Evolutionary conservation across 2,329 filamentous ascomycete species (phyloP).

Genomic region (Penicillium sp.): DNA sequence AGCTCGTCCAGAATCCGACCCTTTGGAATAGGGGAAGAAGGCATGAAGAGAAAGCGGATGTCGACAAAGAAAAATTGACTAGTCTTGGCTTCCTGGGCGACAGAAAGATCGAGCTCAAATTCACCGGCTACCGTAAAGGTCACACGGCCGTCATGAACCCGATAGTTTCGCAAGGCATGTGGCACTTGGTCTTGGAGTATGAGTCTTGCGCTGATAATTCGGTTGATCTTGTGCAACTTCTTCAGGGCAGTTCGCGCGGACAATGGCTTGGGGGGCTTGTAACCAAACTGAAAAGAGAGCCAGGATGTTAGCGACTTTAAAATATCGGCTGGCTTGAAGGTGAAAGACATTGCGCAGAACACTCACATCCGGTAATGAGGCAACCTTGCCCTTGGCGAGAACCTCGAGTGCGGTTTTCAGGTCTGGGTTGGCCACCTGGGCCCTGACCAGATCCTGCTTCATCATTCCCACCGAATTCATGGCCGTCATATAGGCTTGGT

Average conservation of each 20-base stretch:
- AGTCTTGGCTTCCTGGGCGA: slow-evolving; percentile 75
- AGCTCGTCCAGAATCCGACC: slow-evolving; percentile 60
- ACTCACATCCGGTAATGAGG: slow-evolving; percentile 72
- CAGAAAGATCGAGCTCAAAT: slow-evolving; percentile 88
- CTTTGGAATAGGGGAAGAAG: slow-evolving; percentile 58
- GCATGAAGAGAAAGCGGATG: slow-evolving; percentile 74
- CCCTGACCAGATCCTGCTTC: slow-evolving; percentile 65
- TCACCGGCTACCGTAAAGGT: slow-evolving; percentile 79
- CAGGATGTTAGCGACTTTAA: too few species aligned
- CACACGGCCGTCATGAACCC: slow-evolving; percentile 75
- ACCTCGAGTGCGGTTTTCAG: slow-evolving; percentile 82
- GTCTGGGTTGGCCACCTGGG: slow-evolving; percentile 82
- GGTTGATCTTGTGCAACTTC: slow-evolving; percentile 75
- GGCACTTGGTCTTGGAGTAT: slow-evolving; percentile 81
- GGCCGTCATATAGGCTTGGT: slow-evolving; percentile 54
- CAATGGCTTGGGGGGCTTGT: slow-evolving; percentile 67
- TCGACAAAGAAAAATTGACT: slow-evolving; percentile 94
- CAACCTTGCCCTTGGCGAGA: slow-evolving; percentile 68
- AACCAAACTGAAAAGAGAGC: slow-evolving; percentile 55
- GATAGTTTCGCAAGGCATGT: slow-evolving; percentile 67
- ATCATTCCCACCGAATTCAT: slow-evolving; percentile 62
- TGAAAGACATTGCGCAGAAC: background rate
- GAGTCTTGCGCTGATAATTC: slow-evolving; percentile 73
- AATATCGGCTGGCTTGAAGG: too few species aligned
- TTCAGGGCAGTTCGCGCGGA: slow-evolving; percentile 66